phyloP scores from a whole-genome alignment of 177 flowering plant species.

The Telopea speciosissima region DNA sequence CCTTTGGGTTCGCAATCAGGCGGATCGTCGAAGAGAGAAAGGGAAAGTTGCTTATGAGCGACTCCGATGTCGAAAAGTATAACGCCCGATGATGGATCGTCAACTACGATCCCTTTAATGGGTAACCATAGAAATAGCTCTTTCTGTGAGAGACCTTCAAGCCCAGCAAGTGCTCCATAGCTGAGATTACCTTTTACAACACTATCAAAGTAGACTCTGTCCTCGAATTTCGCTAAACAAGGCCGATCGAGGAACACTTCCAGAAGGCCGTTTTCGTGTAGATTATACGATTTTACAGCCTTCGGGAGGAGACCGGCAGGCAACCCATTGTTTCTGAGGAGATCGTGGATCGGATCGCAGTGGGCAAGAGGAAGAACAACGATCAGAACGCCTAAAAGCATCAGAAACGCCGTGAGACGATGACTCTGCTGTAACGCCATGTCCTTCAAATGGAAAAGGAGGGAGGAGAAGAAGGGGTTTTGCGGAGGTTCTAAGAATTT shows the following conservation, averaged over 20 bases:
- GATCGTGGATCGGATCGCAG: conserved; percentile 49
- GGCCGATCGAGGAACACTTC: conserved; percentile 59
- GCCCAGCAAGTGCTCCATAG: conserved; percentile 56
- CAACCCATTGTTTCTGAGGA: conserved; percentile 53
- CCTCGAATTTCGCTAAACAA: conserved; percentile 63
- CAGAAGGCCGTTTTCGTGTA: conserved; percentile 41
- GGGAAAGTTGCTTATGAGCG: conserved; percentile 67
- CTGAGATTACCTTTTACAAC: conserved; percentile 66
- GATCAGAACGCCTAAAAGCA: not conserved
- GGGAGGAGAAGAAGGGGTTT: conserved; percentile 4
- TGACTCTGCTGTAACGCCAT: conserved; percentile 8
- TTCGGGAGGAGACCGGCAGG: conserved; percentile 69
- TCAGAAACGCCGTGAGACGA: not conserved
- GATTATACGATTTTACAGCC: conserved; percentile 47
- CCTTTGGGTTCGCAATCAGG: conserved; percentile 46
- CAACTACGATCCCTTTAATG: conserved; percentile 59
- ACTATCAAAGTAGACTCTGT: conserved; percentile 52
- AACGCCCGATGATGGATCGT: conserved; percentile 62
- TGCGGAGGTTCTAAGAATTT: conserved; percentile 10
- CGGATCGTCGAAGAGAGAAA: conserved; percentile 79
- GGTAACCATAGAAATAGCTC: conserved; percentile 82
- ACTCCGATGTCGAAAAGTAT: conserved; percentile 68
- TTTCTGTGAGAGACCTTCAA: conserved; percentile 60
- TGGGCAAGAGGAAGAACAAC: not conserved
- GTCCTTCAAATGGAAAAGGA: not conserved